Percentiles rank a stretch among this genome's conserved stretches.
These are phyloP conservation scores for Jatropha podagrica DNA, from an alignment of 441 rosid genomes.

Conservation along the genomic window DNA sequence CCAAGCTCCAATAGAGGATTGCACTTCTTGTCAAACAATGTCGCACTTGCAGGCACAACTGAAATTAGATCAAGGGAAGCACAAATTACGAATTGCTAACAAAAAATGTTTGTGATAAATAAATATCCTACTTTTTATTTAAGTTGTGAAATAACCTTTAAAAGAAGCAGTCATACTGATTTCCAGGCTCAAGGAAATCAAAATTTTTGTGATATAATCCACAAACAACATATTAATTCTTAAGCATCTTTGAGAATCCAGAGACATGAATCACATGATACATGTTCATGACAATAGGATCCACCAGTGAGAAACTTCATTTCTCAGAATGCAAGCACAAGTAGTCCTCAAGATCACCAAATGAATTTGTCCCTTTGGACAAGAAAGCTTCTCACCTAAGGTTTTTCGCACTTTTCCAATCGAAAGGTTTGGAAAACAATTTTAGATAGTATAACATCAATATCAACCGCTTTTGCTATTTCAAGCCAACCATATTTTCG, in stretches of 20 bases:
- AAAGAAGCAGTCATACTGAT: neutral
- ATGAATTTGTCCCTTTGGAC: neutral
- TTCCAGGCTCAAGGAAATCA: neutral
- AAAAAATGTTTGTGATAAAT: neutral
- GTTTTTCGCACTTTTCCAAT: neutral
- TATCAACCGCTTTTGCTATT: neutral
- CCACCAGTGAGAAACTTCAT: neutral
- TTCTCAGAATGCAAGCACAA: neutral
- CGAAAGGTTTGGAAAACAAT: neutral
- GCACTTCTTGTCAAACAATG: conserved; percentile 87
- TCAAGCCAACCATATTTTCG: too few relatives aligned
- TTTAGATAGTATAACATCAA: neutral
- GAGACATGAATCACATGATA: neutral
- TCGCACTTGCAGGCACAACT: conserved; percentile 94
- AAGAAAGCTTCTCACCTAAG: neutral
- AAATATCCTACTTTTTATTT: neutral
- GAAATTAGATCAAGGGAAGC: conserved; percentile 43
- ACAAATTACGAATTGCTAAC: neutral
- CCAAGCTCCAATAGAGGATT: conserved; percentile 84
- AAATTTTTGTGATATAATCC: neutral
- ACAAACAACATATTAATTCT: neutral
- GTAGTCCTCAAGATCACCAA: neutral
- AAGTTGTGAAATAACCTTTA: neutral
- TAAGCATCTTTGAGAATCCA: neutral
- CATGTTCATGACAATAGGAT: neutral